Evolutionary conservation across 2,329 filamentous ascomycete genomes (phyloP), one percentile per base, ranked within the genome.

Genomic region (Ophiocordyceps australis): DNA sequence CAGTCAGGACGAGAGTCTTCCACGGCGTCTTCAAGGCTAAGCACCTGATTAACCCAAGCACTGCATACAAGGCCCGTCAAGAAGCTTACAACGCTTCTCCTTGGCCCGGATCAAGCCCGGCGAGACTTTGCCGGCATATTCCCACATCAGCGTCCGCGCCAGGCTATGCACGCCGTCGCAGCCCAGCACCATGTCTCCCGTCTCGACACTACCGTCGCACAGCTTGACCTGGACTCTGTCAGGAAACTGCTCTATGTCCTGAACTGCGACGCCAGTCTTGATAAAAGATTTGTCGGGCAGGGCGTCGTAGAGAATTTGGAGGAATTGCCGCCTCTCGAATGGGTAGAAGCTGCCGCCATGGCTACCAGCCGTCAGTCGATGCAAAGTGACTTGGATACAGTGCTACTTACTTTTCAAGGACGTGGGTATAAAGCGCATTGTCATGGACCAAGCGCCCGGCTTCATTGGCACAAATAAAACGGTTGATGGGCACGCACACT

Each of bases 81-180:
- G n/a, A n/a, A n/a, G n/a, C 29, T 23, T 28, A 38, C 39, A 22
- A 12, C 20, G 32, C 28, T 35, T 38, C 23, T 40, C 36, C 12
- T 34, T 26, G 3, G 27, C 30, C 4, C 28, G 33, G 8, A 36
- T 36, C 9, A 30, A 11, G 1, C 33, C 35, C 2, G 32, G 33
- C 1, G 18, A 22, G 2, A 13, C 23, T 15, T 30, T 24, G 23
- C 33, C 30, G 11, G 36, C 32, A 17, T 37, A 32, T 9, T 39
- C 20, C 35, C 37, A 43, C 34, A 44, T 43, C n/a, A 32, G 20
- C 2, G 25, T 21, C 11, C 35, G 22, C 5, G 35, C 31, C 9
- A 33, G 36, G 32, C 52, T 56, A 24, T 52, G 45, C 5, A 55
- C 49, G 4, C 55, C 55, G 33, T 59, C 54, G 7, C 47, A 46